Base-by-base conservation (phyloP, 2,329 filamentous ascomycete species). In the Venturia aucupariae region DNA sequence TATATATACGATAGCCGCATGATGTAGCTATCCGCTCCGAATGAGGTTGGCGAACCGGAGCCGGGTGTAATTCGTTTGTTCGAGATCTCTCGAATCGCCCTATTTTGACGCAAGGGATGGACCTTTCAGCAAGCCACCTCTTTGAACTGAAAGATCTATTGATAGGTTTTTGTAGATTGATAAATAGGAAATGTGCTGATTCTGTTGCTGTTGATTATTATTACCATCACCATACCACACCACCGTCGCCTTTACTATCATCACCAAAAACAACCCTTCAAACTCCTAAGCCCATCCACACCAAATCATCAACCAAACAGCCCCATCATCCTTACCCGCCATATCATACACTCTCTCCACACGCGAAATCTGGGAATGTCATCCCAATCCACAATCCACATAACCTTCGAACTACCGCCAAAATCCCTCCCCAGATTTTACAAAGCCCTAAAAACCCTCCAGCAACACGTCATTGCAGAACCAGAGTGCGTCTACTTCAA, bases 401-500 rank as follows among this genome's bases (percentile, higher is more conserved):
- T 60, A 17, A 60, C 59, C n/a, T 41, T 60, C 59, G 35, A 32
- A 60, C 35, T 60, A 35, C 22, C 35, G n/a, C 59, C 59, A 22
- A 38, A 6, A 15, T 27, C n/a, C 24, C 59, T 60, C n/a, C 32
- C 32, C 2, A 41, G 7, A 42, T 60, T 60, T n/a, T 41, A 60
- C 59, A 41, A 32, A 19, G 59, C 59, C 41, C 59, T 60, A 32
- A 60, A 60, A 44, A 60, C 59, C n/a, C 59, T 60, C n/a, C 35
- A 38, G 8, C 35, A 60, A 22, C 24, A 39, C 22, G 38, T 60
- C 59, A 60, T 41, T 22, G 27, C 30, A 24, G 59, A 60, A 60
- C 59, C 59, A 42, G 59, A 60, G 44, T 60, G 59, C 35, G 27
- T 60, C 59, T 60, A 60, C 38, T 44, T 60, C 59, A 60, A 60